Evolutionary conservation across 1,284 basidiomycete species (phyloP), one percentile per base, ranked within the genome.

Genomic region (Ceratobasidium sp.): DNA sequence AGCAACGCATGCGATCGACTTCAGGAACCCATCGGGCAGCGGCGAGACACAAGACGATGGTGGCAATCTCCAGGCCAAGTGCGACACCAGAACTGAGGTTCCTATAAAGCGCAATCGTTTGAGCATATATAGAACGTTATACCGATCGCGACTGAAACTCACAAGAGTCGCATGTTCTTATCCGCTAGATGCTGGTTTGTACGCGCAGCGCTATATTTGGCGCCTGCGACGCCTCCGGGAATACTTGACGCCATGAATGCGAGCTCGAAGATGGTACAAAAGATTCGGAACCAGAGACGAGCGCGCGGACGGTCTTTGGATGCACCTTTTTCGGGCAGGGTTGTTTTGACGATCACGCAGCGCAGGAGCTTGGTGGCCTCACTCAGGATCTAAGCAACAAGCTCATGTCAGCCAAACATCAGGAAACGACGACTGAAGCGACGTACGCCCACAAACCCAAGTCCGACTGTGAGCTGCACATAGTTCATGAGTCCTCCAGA

Each of bases 371-470:
- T 57, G 12, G 52, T 26, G 12, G 52, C 34, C 0, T 55, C 64
- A 14, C 64, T 57, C n/a, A 52, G 45, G 28, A 57, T 69, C 64
- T 69, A 45, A 26, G 4, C n/a, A 8, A 14, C n/a, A n/a, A n/a
- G n/a, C n/a, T 55, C 28, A 45, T 39, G 32, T 30, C n/a, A n/a
- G n/a, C n/a, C n/a, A n/a, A n/a, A 1, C 43, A 34, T 6, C 28
- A 30, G 12, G 9, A 9, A 30, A n/a, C 32, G 18, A 53, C 26
- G 5, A n/a, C 4, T 1, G 10, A 28, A 1, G 26, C 4, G 3
- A 57, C 50, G 30, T 45, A 69, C 64, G 39, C 64, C 64, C 26
- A 69, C 41, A 45, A 69, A 69, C 14, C 64, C 64, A 18, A 69
- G 64, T 16, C 52, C n/a, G n/a, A n/a, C n/a, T n/a, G n/a, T n/a